phyloP scores from a whole-genome alignment of 176 grass and related monocot species.

The Microstegium vimineum region DNA sequence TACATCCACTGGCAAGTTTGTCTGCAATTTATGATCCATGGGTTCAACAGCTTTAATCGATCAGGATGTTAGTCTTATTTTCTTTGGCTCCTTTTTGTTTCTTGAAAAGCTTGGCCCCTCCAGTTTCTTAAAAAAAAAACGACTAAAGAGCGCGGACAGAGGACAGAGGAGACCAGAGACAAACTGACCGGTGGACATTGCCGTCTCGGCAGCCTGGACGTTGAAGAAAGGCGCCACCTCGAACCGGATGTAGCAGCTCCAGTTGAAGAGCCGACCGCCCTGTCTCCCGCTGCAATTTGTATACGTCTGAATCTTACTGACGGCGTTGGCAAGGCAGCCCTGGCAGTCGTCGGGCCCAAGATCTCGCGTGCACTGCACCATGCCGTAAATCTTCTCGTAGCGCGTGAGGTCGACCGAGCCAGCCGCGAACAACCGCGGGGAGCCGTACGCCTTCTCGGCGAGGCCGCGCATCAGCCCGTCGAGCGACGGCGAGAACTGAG shows the following conservation, averaged over 20 bases:
- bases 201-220: not conserved
- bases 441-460: not conserved
- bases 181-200: not conserved
- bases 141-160: too few relatives aligned
- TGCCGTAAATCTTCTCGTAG: conserved; percentile 29
- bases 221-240: conserved; percentile 37
- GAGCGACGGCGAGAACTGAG: not conserved
- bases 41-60: too few relatives aligned
- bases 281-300: not conserved
- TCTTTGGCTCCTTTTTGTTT: too few relatives aligned
- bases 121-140: too few relatives aligned
- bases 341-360: conserved; percentile 30
- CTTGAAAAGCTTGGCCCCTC: too few relatives aligned
- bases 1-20: too few relatives aligned
- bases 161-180: not conserved
- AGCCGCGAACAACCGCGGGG: conserved; percentile 35
- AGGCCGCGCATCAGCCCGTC: conserved; percentile 32
- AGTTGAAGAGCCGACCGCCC: not conserved
- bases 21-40: too few relatives aligned
- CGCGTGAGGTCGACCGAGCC: not conserved
- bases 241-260: conserved; percentile 41
- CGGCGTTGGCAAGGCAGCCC: conserved; percentile 10
- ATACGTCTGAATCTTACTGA: not conserved
- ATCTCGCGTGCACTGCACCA: conserved; percentile 58
- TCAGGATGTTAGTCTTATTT: too few relatives aligned